Conservation (phyloP, 805 yeast species). For the Candida pseudoglaebosa region DNA sequence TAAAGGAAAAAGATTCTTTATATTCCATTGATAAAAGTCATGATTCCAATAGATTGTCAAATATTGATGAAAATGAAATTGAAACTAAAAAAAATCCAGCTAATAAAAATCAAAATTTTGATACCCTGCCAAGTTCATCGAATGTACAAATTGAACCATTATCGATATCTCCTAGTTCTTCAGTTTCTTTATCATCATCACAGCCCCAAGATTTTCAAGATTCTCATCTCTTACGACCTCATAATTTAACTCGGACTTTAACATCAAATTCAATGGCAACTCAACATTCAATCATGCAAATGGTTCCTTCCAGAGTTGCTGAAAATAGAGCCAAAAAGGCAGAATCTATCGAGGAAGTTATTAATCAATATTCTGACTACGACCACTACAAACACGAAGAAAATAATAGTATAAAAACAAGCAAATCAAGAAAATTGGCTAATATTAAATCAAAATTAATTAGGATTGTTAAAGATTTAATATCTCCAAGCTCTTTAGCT, state of each 20-base stretch:
- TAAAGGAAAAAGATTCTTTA: conserved; percentile 12
- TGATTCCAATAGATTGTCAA: neutral
- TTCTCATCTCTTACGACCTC: neutral
- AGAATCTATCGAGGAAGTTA: conserved; percentile 37
- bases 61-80: conserved; percentile 3
- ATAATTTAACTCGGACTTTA: neutral
- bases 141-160: neutral
- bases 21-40: conserved; percentile 13
- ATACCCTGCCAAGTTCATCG: neutral
- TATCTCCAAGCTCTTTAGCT: conserved; percentile 69
- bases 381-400: conserved; percentile 23
- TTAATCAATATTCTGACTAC: conserved; percentile 45
- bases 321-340: conserved; percentile 23
- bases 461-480: conserved; percentile 44
- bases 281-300: conserved; percentile 9
- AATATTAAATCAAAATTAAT: conserved; percentile 7
- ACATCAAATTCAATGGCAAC: neutral
- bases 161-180: neutral
- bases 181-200: neutral
- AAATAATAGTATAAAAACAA: conserved; percentile 6
- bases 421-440: neutral
- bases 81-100: neutral
- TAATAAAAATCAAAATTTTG: neutral
- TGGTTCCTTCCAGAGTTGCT: conserved; percentile 18
- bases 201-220: neutral